Percentiles rank a stretch among this genome's conserved stretches.
Conservation (phyloP, 768 basidiomycete genomes). For the Psilocybe cyanescens region DNA sequence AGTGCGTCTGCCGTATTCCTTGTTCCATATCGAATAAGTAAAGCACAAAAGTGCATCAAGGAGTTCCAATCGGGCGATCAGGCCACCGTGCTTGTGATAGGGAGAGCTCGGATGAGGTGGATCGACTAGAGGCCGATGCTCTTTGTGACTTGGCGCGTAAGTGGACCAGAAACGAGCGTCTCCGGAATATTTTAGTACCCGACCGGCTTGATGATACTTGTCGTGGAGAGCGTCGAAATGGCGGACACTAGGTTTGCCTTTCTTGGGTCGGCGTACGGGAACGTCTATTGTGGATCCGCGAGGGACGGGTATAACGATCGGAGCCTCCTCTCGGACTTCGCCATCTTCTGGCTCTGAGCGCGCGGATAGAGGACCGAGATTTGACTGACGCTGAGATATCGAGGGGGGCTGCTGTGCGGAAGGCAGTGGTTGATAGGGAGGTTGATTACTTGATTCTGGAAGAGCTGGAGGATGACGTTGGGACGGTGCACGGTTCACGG, state of each 20-base stretch:
- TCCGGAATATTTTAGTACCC: slow-evolving; percentile 83
- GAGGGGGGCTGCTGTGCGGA: slow-evolving; percentile 26
- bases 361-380: slow-evolving; percentile 25
- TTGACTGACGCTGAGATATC: slow-evolving; percentile 28
- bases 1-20: slow-evolving; percentile 58
- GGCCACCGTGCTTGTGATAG: slow-evolving; percentile 76
- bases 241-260: slow-evolving; percentile 49
- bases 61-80: slow-evolving; percentile 80
- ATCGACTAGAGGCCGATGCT: slow-evolving; percentile 62
- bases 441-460: neutral
- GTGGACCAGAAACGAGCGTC: slow-evolving; percentile 80
- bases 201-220: slow-evolving; percentile 70
- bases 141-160: slow-evolving; percentile 64
- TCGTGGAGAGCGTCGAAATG: slow-evolving; percentile 68
- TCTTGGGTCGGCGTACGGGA: slow-evolving; percentile 70
- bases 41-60: slow-evolving; percentile 84
- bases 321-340: slow-evolving; percentile 53
- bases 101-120: slow-evolving; percentile 69
- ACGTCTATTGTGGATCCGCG: slow-evolving; percentile 38
- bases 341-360: slow-evolving; percentile 58
- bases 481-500: slow-evolving; percentile 30
- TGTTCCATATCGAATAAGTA: slow-evolving; percentile 83
- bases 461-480: slow-evolving; percentile 29
- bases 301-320: slow-evolving; percentile 26
- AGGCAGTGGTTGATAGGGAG: too few relatives aligned